A percentile compares a stretch with the other conserved stretches of the same genome.
Evolutionary conservation across 1,284 basidiomycete species (phyloP).

Genomic region (Abortiporus biennis): DNA sequence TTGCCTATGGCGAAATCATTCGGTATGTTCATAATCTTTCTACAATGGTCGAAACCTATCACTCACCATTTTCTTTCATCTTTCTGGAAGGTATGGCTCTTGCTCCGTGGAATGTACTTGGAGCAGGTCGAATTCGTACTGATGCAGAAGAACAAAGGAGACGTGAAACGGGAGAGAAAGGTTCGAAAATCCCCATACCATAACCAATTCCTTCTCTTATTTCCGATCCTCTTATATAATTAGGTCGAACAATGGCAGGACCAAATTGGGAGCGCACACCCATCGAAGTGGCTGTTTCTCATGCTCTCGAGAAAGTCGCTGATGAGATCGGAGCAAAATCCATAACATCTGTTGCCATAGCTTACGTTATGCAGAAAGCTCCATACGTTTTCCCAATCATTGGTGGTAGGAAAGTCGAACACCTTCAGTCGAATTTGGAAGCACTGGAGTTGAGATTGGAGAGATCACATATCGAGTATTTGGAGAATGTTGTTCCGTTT

Average conservation of each 20-base stretch:
- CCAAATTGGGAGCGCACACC: conserved; percentile 35
- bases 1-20: conserved; percentile 39
- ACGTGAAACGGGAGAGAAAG: conserved; percentile 5
- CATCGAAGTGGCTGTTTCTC: conserved; percentile 31
- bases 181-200: background rate
- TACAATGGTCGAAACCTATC: background rate
- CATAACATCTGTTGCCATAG: conserved; percentile 32
- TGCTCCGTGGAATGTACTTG: conserved; percentile 43
- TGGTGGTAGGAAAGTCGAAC: conserved; percentile 42
- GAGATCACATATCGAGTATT: conserved; percentile 31
- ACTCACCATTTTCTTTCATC: conserved; percentile 20
- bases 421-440: conserved; percentile 38
- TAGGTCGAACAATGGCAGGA: conserved; percentile 21
- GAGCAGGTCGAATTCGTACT: conserved; percentile 35
- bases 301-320: conserved; percentile 43
- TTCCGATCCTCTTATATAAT: background rate
- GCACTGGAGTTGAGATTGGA: conserved; percentile 37
- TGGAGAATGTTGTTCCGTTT: conserved; percentile 34
- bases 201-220: background rate
- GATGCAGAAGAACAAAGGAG: conserved; percentile 35
- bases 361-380: conserved; percentile 38
- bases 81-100: conserved; percentile 41
- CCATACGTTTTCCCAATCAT: conserved; percentile 35
- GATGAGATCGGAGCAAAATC: conserved; percentile 30
- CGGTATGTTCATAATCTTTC: conserved; percentile 13